Conservation (phyloP, 352 stramenopile genomes). For the Phytophthora hybrid region DNA sequence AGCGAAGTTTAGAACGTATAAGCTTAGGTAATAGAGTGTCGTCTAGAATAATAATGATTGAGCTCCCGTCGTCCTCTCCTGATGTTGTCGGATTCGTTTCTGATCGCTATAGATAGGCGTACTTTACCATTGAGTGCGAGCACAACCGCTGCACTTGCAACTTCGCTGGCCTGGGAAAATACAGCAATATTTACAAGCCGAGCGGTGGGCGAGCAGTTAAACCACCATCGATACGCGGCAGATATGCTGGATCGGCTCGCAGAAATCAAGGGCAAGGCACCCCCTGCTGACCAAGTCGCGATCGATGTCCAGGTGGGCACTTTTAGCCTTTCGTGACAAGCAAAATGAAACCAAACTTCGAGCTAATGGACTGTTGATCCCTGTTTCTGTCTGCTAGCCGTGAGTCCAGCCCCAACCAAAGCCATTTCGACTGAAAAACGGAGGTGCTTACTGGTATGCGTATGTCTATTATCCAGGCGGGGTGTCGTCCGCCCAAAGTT, state of each 20-base stretch:
- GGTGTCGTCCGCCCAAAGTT: conserved; percentile 80
- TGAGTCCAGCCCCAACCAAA: neutral
- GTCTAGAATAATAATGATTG: too few relatives aligned
- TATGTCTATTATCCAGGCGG: conserved; percentile 33
- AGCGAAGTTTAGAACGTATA: neutral
- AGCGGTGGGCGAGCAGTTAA: neutral
- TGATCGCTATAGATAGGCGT: conserved; percentile 11
- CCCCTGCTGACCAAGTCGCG: conserved; percentile 47
- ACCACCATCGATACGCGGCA: neutral
- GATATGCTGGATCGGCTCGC: conserved; percentile 76
- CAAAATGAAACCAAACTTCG: neutral
- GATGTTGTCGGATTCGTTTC: conserved; percentile 3
- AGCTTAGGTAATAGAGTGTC: neutral
- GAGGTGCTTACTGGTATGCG: neutral
- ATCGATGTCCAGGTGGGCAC: conserved; percentile 71
- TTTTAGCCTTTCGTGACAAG: neutral
- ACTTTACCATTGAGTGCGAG: neutral
- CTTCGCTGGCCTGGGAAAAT: conserved; percentile 8
- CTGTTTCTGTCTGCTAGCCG: neutral
- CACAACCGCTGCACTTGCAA: conserved; percentile 12
- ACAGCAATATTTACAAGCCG: neutral
- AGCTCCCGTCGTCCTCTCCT: conserved; percentile 1
- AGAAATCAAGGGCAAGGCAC: conserved; percentile 71
- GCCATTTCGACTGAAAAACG: neutral
- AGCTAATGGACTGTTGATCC: conserved; percentile 1